A percentile compares a stretch with the other conserved stretches of the same genome.
phyloP scores from a whole-genome alignment of 1,284 basidiomycete genomes.

The Mycosarcoma mackinlayi region DNA sequence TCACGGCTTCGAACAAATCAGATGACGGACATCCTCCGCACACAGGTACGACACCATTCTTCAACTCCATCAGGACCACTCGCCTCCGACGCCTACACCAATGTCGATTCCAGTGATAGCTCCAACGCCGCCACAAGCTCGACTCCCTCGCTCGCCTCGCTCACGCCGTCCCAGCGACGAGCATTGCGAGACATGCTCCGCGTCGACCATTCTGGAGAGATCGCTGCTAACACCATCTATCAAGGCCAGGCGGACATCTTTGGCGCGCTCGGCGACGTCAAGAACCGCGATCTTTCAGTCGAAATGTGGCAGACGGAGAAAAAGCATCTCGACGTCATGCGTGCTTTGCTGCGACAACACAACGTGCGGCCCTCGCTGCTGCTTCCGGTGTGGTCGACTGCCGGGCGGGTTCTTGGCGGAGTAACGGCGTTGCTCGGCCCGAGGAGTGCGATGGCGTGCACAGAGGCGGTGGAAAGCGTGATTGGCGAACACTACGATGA shows the following conservation, averaged over 20 bases:
- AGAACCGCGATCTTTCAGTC: slow-evolving; percentile 71
- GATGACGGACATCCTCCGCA: too few relatives aligned
- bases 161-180: slow-evolving; percentile 42
- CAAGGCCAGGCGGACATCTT: slow-evolving; percentile 66
- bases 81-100: slow-evolving; percentile 55
- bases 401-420: slow-evolving; percentile 85
- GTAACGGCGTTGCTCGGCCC: slow-evolving; percentile 87
- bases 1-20: slow-evolving; percentile 1
- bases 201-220: slow-evolving; percentile 66
- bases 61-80: slow-evolving; percentile 19
- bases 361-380: slow-evolving; percentile 84
- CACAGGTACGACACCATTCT: slow-evolving; percentile 22
- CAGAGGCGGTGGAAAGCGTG: slow-evolving; percentile 95
- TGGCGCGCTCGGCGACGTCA: slow-evolving; percentile 47
- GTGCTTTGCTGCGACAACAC: slow-evolving; percentile 85
- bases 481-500: slow-evolving; percentile 99
- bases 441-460: slow-evolving; percentile 97
- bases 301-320: slow-evolving; percentile 98
- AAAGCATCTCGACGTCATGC: slow-evolving; percentile 87
- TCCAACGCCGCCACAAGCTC: slow-evolving; percentile 22
- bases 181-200: slow-evolving; percentile 63
- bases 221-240: slow-evolving; percentile 68
- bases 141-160: slow-evolving; percentile 39
- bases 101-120: background rate
- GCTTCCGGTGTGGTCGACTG: slow-evolving; percentile 83